These are phyloP conservation scores for Claviceps africana DNA, from an alignment of 2,329 filamentous ascomycete species.

Conservation along the genomic window DNA sequence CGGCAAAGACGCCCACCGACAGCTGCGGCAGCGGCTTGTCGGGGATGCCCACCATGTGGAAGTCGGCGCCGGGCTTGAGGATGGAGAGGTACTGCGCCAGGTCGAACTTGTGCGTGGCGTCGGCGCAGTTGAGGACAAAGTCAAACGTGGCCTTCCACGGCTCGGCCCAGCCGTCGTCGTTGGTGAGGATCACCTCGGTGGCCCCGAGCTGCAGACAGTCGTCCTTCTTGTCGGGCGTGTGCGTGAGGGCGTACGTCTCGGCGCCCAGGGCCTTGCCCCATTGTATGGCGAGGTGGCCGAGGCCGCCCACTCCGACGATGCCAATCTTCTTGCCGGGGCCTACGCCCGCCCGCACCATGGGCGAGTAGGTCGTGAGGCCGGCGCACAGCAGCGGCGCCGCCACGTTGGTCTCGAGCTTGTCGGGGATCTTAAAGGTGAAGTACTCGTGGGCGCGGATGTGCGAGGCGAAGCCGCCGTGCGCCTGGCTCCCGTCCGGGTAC, in stretches of 20 bases:
- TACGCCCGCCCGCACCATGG: constrained; percentile 50
- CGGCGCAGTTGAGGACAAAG: constrained; percentile 36
- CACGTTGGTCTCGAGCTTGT: constrained; percentile 31
- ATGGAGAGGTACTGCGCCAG: constrained; percentile 35
- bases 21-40: constrained; percentile 33
- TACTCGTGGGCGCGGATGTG: constrained; percentile 37
- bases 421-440: constrained; percentile 47
- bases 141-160: constrained; percentile 37
- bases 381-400: constrained; percentile 63
- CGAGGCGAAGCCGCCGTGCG: constrained; percentile 49
- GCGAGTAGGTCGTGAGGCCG: constrained; percentile 60
- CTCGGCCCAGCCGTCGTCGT: constrained; percentile 41
- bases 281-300: constrained; percentile 60
- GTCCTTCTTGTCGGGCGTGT: constrained; percentile 40
- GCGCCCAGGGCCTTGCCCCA: constrained; percentile 58
- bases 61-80: constrained; percentile 37
- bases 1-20: constrained; percentile 27
- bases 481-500: constrained; percentile 43
- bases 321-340: constrained; percentile 60
- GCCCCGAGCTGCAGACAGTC: constrained; percentile 51
- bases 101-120: constrained; percentile 40
- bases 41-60: constrained; percentile 45
- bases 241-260: constrained; percentile 50
- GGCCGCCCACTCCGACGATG: constrained; percentile 57
- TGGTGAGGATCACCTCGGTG: constrained; percentile 34